Conservation (phyloP, 768 basidiomycete species). For the Russula sp. region DNA sequence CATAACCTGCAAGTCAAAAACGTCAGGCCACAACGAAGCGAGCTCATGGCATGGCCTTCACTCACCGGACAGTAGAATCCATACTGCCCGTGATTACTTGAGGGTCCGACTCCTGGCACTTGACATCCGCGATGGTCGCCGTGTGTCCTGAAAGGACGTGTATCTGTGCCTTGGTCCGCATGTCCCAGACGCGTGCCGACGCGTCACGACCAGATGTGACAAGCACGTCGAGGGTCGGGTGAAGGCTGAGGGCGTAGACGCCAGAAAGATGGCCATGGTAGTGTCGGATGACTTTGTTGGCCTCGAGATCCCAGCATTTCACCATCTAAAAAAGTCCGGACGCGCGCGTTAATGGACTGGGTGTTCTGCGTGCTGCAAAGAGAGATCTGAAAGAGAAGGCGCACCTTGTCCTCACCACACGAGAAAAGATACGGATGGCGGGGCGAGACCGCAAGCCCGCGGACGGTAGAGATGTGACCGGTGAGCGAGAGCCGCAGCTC, state of each 20-base stretch:
- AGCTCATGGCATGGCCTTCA: not conserved
- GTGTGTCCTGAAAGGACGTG: slow-evolving; percentile 92
- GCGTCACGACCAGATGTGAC: slow-evolving; percentile 96
- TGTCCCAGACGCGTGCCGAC: slow-evolving; percentile 97
- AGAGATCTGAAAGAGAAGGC: slow-evolving; percentile 18
- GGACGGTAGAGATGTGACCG: slow-evolving; percentile 94
- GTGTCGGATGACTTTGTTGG: slow-evolving; percentile 97
- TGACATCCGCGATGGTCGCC: slow-evolving; percentile 90
- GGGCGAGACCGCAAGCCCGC: slow-evolving; percentile 86
- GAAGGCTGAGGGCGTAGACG: slow-evolving; percentile 88
- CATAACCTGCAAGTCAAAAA: slow-evolving; percentile 52
- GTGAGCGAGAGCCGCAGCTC: slow-evolving; percentile 95
- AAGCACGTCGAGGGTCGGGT: slow-evolving; percentile 92
- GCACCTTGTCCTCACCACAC: slow-evolving; percentile 94
- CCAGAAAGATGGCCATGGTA: slow-evolving; percentile 98
- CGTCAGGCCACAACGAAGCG: slow-evolving; percentile 4
- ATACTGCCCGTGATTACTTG: slow-evolving; percentile 98
- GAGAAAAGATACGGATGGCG: slow-evolving; percentile 97
- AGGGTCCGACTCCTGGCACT: slow-evolving; percentile 95
- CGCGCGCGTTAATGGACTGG: not conserved
- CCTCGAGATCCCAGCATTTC: slow-evolving; percentile 98
- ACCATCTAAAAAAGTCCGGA: slow-evolving; percentile 77
- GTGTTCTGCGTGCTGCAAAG: not conserved
- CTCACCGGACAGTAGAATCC: slow-evolving; percentile 91
- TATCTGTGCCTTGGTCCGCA: slow-evolving; percentile 95